Base-by-base conservation (phyloP, 73 alveolate genomes). In the Urostyla sp. region DNA sequence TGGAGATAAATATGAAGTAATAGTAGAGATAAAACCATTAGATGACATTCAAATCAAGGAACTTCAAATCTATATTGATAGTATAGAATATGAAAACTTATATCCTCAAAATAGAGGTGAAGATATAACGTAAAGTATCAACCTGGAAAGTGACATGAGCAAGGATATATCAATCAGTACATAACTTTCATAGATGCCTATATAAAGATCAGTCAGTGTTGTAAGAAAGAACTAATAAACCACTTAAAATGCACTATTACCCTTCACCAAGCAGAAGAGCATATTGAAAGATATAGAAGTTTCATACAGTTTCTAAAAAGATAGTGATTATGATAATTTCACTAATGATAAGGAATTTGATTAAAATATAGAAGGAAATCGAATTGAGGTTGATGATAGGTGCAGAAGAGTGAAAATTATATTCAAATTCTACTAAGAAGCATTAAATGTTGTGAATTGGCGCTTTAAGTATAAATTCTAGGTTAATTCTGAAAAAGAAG, bases 401-500 rank as follows among this genome's bases (percentile, higher is more conserved):
- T 10, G 50, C 32, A 45, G 83, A n/a, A 37, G 66, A 5, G 1
- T 69, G 5, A 69, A 69, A 31, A 27, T 69, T 7, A 69, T 51
- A 31, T 30, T 38, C 43, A 69, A 49, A 44, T 69, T 69, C 48
- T 69, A 48, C 54, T 15, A 20, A 24, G 83, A 69, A 35, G 8
- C 67, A 10, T 5, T 37, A 4, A 69, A 48, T 30, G 15, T 69
- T 37, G 58, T 69, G 30, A 69, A 69, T 35, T 28, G 44, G 13
- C 83, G 44, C 20, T 69, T 69, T 24, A 69, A 45, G 48, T 69
- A 69, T 48, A 27, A 53, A 4, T 69, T 69, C 58, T 46, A 67
- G 6, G 40, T 46, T n/a, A 69, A 69, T 69, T 69, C 83, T 1
- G 83, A 69, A 24, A 69, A 69, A 38, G 83, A 69, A 16, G 69